Conservation (phyloP, 2,329 filamentous ascomycete genomes). For the Epichloe typhina region DNA sequence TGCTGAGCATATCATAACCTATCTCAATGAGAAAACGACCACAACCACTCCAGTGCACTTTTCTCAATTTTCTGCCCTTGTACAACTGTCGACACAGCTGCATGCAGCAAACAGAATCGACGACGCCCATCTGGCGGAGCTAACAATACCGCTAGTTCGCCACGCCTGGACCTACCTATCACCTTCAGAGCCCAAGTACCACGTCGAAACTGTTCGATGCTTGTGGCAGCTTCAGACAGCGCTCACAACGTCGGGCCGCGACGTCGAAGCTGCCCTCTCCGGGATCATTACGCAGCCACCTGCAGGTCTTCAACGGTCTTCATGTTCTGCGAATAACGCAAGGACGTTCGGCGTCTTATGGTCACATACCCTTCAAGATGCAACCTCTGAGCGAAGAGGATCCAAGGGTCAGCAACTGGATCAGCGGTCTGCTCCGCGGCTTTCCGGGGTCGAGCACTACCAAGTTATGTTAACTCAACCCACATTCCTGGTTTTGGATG, state of each 20-base stretch:
- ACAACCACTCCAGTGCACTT: conserved; percentile 31
- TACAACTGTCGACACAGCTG: conserved; percentile 44
- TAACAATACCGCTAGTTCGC: conserved; percentile 56
- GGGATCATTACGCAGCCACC: conserved; percentile 40
- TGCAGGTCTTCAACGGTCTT: not conserved
- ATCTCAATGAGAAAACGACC: conserved; percentile 36
- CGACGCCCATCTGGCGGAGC: conserved; percentile 37
- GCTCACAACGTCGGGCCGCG: conserved; percentile 51
- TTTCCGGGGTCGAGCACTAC: conserved; percentile 47
- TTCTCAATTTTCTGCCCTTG: conserved; percentile 41
- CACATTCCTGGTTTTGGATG: conserved; percentile 69
- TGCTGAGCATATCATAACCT: conserved; percentile 33
- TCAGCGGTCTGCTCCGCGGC: conserved; percentile 23
- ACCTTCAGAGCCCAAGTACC: conserved; percentile 75
- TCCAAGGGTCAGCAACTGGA: conserved; percentile 29
- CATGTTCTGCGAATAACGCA: conserved; percentile 41
- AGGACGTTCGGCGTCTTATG: conserved; percentile 65
- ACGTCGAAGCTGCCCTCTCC: conserved; percentile 69
- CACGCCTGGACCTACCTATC: conserved; percentile 72
- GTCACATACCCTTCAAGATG: conserved; percentile 63
- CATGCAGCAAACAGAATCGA: conserved; percentile 40
- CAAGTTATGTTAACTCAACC: conserved; percentile 68
- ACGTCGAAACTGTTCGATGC: conserved; percentile 79
- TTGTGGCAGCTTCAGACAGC: conserved; percentile 75
- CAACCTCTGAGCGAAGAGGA: conserved; percentile 36